A percentile compares a stretch with the other conserved stretches of the same genome.
Conservation (phyloP, 257 asterid species). For the Petrea volubilis region DNA sequence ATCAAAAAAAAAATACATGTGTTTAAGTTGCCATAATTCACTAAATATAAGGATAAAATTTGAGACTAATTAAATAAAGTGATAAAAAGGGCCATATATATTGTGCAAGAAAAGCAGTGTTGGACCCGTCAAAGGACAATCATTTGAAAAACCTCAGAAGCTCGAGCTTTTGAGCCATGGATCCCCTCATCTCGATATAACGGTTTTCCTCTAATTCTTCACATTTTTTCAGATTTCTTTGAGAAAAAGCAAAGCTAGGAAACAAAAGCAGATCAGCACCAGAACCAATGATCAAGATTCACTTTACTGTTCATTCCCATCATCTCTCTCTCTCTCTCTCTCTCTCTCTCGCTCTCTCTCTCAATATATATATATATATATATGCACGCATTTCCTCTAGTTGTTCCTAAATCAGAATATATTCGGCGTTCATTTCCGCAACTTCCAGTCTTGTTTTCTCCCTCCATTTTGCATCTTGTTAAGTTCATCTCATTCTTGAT, state of each 20-base stretch:
- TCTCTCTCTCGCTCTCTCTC: too few relatives aligned
- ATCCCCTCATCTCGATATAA: conserved; percentile 23
- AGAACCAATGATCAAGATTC: conserved; percentile 40
- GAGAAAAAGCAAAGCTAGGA: conserved; percentile 33
- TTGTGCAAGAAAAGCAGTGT: conserved; percentile 27
- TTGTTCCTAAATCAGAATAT: background rate
- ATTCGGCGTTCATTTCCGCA: background rate
- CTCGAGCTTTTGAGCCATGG: conserved; percentile 24
- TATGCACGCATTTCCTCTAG: background rate
- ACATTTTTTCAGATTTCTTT: conserved; percentile 12
- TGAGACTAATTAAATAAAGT: background rate
- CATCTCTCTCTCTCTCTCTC: conserved; percentile 2
- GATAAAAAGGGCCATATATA: conserved; percentile 10
- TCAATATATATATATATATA: conserved; percentile 10
- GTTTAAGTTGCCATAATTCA: background rate
- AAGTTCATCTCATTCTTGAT: conserved; percentile 28
- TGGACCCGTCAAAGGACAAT: conserved; percentile 56
- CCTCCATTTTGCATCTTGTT: conserved; percentile 1
- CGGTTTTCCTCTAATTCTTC: conserved; percentile 16
- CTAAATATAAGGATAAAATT: background rate
- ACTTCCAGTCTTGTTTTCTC: background rate
- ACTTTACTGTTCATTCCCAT: conserved; percentile 23
- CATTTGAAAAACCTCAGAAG: conserved; percentile 36
- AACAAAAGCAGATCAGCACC: conserved; percentile 29
- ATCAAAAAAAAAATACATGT: too few relatives aligned